Conservation (phyloP, 208 protist species). For the Crithidia mellificae region DNA sequence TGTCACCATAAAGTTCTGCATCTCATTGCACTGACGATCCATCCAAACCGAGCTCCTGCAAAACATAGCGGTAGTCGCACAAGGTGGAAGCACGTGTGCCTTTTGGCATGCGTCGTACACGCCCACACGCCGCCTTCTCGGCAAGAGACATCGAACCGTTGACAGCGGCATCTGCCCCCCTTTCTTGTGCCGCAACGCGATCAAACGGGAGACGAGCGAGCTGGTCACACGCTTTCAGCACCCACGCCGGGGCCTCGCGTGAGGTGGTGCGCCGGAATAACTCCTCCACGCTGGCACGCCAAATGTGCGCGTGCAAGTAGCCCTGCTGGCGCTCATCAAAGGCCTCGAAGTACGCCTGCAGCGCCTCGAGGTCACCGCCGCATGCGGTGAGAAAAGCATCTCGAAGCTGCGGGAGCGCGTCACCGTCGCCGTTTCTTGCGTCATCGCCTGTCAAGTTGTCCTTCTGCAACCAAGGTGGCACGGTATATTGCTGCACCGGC, state of each 20-base stretch:
- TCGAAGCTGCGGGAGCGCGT: conserved; percentile 6
- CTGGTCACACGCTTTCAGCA: conserved; percentile 44
- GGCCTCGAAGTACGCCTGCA: conserved; percentile 38
- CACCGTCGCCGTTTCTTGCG: not conserved
- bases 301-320: conserved; percentile 40
- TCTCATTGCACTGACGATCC: not conserved
- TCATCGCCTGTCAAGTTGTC: not conserved
- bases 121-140: conserved; percentile 33
- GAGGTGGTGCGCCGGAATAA: conserved; percentile 27
- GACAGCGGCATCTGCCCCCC: not conserved
- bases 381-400: conserved; percentile 34
- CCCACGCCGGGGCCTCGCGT: conserved; percentile 33
- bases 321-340: conserved; percentile 44
- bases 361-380: conserved; percentile 37
- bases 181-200: conserved; percentile 14
- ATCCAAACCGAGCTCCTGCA: conserved; percentile 42
- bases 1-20: not conserved
- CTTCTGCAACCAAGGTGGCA: too few species aligned
- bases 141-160: conserved; percentile 14
- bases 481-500: not conserved
- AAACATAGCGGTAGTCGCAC: conserved; percentile 60
- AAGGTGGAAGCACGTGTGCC: conserved; percentile 20
- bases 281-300: conserved; percentile 40
- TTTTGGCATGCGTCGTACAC: conserved; percentile 34
- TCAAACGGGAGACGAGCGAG: conserved; percentile 48